phyloP scores from a whole-genome alignment of 23 red algal species.

The Gracilaria vermiculophylla region DNA sequence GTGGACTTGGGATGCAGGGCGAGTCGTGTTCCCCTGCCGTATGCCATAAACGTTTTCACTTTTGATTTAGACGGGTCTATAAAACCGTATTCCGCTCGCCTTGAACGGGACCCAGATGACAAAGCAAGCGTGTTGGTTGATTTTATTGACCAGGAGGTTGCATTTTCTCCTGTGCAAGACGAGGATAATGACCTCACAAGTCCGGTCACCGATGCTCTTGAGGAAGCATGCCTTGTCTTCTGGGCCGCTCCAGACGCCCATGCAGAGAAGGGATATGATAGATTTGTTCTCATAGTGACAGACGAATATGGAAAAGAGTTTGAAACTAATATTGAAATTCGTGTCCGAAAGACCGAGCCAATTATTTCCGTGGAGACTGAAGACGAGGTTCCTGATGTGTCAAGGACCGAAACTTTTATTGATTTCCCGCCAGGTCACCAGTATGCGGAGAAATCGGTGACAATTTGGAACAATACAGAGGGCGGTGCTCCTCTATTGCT shows the following conservation, averaged over 20 bases:
- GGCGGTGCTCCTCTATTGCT: conserved; percentile 55
- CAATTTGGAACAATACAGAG: conserved; percentile 54
- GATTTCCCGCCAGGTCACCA: not conserved
- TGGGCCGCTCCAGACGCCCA: conserved; percentile 51
- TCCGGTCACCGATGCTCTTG: not conserved
- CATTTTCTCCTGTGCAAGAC: not conserved
- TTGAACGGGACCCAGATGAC: conserved; percentile 42
- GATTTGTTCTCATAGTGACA: conserved; percentile 46
- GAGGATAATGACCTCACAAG: not conserved
- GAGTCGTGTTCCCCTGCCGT: conserved; percentile 55
- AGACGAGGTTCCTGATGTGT: not conserved
- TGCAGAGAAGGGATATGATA: not conserved
- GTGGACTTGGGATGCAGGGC: conserved; percentile 32
- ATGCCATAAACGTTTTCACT: conserved; percentile 38
- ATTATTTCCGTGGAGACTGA: conserved; percentile 13
- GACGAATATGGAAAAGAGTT: not conserved
- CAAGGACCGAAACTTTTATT: conserved; percentile 40
- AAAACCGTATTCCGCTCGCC: conserved; percentile 25
- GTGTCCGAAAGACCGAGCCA: conserved; percentile 12
- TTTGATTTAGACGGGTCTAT: conserved; percentile 1
- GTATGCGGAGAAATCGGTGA: conserved; percentile 3
- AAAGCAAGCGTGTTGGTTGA: conserved; percentile 2
- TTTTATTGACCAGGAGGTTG: not conserved
- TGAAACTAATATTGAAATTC: conserved; percentile 37
- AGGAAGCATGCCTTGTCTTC: conserved; percentile 29